These are phyloP conservation scores for Mariannaea sp. DNA, from an alignment of 2,329 filamentous ascomycete species.

Conservation along the genomic window DNA sequence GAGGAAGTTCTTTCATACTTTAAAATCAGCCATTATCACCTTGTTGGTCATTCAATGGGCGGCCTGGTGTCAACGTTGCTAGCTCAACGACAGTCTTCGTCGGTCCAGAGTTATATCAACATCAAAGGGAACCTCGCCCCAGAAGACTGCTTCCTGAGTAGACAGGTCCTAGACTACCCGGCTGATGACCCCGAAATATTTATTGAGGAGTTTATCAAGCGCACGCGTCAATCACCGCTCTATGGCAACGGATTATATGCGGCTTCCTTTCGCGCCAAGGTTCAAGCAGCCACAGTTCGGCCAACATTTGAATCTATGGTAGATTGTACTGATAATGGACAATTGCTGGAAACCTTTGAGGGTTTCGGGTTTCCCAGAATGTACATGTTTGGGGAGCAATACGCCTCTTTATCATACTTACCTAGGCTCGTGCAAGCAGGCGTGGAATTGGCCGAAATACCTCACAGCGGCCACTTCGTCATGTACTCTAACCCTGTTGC, in stretches of 20 bases:
- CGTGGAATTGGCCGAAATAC: slow-evolving; percentile 32
- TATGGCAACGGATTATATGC: slow-evolving; percentile 26
- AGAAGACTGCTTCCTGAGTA: slow-evolving; percentile 36
- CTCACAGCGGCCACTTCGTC: slow-evolving; percentile 31
- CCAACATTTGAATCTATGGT: slow-evolving; percentile 37
- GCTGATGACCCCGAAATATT: slow-evolving; percentile 17
- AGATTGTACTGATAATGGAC: slow-evolving; percentile 25
- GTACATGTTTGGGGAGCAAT: slow-evolving; percentile 30
- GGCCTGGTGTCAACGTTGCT: slow-evolving; percentile 31
- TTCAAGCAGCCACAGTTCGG: slow-evolving; percentile 23
- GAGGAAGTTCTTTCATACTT: slow-evolving; percentile 23
- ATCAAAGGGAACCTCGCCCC: slow-evolving; percentile 38
- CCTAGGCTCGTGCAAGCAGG: slow-evolving; percentile 12
- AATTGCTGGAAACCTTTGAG: slow-evolving; percentile 26
- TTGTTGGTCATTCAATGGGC: slow-evolving; percentile 39
- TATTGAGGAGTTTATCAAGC: slow-evolving; percentile 2
- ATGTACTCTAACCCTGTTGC: slow-evolving; percentile 36
- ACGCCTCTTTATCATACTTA: slow-evolving; percentile 23
- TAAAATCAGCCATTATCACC: slow-evolving; percentile 24
- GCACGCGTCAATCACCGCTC: slow-evolving; percentile 4
- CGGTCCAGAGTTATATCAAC: slow-evolving; percentile 31
- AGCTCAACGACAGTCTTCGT: slow-evolving; percentile 12
- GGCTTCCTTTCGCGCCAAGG: slow-evolving; percentile 19
- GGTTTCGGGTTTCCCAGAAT: slow-evolving; percentile 20
- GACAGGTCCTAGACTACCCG: slow-evolving; percentile 30